These are phyloP conservation scores for Nepenthes mirabilis DNA, from an alignment of 148 eudicot species.

Conservation along the genomic window DNA sequence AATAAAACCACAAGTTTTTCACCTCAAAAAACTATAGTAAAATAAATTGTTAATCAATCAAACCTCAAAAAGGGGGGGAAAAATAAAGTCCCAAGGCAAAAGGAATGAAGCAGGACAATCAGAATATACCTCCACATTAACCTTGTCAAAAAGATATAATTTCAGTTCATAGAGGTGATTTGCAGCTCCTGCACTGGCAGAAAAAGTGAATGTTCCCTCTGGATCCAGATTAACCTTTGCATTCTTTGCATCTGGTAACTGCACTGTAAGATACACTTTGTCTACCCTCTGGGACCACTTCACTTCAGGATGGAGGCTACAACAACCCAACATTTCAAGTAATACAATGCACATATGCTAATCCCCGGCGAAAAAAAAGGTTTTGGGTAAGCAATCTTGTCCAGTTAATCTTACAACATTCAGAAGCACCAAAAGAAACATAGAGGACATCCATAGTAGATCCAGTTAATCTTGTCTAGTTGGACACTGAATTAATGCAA, in stretches of 20 bases:
- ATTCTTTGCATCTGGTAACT: slow-evolving; percentile 72
- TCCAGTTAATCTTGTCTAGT: no score
- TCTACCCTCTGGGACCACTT: slow-evolving; percentile 97
- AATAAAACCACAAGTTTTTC: no score
- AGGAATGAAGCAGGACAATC: not conserved
- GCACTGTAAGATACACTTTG: slow-evolving; percentile 66
- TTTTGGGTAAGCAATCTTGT: no score
- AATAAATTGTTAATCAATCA: no score
- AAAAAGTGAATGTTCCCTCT: slow-evolving; percentile 63
- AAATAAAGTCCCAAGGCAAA: not conserved
- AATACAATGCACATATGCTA: not conserved
- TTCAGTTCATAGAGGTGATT: slow-evolving; percentile 53
- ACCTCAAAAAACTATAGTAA: no score
- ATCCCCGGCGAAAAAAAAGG: not conserved
- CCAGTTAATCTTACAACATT: no score
- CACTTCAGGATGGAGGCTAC: slow-evolving; percentile 84
- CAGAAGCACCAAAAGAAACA: no score
- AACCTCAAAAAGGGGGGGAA: not conserved
- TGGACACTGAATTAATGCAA: no score
- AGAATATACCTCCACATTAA: slow-evolving; percentile 71
- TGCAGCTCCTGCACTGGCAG: slow-evolving; percentile 65
- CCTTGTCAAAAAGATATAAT: slow-evolving; percentile 69
- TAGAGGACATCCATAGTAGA: no score
- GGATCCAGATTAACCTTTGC: slow-evolving; percentile 79
- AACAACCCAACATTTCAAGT: slow-evolving; percentile 3